These are phyloP conservation scores for Epithele typhae DNA, from an alignment of 768 basidiomycete genomes.

Conservation along the genomic window DNA sequence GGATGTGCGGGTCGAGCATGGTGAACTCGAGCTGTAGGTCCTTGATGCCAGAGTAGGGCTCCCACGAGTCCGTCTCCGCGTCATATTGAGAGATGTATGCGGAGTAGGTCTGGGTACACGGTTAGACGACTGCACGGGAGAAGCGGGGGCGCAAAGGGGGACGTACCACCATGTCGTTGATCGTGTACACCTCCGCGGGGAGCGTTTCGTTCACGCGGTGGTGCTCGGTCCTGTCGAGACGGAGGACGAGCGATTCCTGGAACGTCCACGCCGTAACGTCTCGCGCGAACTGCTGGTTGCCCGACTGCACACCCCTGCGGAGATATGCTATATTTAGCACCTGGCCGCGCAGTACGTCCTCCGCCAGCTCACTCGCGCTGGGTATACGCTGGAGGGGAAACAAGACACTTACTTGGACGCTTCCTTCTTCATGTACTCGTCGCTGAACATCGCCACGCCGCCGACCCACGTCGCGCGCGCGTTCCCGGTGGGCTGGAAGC, in stretches of 20 bases:
- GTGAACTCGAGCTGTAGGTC: constrained; percentile 96
- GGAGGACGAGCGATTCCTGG: constrained; percentile 78
- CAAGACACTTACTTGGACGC: constrained; percentile 45
- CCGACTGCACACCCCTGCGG: constrained; percentile 54
- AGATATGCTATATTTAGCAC: too few relatives aligned
- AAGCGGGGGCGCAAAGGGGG: not conserved
- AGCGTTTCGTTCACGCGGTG: constrained; percentile 60
- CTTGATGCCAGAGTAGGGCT: constrained; percentile 60
- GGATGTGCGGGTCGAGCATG: constrained; percentile 97
- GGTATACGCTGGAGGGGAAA: constrained; percentile 12
- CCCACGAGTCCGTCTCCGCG: constrained; percentile 54
- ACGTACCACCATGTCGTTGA: constrained; percentile 78
- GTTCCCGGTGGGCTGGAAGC: constrained; percentile 81
- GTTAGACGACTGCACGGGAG: not conserved
- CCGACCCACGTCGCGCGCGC: constrained; percentile 81
- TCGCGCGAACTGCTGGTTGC: constrained; percentile 68
- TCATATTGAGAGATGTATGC: constrained; percentile 71
- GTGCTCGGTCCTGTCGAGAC: constrained; percentile 72
- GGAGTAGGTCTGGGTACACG: constrained; percentile 55
- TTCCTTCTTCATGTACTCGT: constrained; percentile 65
- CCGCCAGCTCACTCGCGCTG: not conserved
- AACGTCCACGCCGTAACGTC: constrained; percentile 89
- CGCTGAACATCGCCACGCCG: constrained; percentile 73
- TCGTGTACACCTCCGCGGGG: constrained; percentile 74
- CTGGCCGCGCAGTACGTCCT: too few relatives aligned